A percentile compares a stretch with the other conserved stretches of the same genome.
Evolutionary conservation across 2,329 filamentous ascomycete genomes (phyloP).

Genomic region (Cladosporium sp.): DNA sequence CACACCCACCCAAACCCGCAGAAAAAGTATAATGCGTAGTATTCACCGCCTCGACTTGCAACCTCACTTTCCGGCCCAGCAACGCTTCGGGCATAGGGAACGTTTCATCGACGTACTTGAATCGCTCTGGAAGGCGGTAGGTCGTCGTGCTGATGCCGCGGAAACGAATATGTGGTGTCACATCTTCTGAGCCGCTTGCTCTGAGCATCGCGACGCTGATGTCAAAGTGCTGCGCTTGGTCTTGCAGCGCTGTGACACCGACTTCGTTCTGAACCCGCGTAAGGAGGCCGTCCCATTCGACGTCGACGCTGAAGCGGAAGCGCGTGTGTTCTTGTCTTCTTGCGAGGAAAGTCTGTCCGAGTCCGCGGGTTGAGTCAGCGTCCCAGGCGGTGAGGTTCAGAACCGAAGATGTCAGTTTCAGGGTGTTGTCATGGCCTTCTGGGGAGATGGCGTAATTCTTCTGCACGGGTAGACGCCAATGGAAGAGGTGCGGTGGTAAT

Average conservation of each 20-base stretch:
- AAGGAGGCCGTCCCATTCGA: conserved; percentile 46
- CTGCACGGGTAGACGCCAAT: conserved; percentile 53
- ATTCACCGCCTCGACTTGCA: conserved; percentile 48
- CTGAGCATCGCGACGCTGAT: conserved; percentile 36
- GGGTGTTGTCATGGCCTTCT: conserved; percentile 43
- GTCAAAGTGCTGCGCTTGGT: conserved; percentile 55
- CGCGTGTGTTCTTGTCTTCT: conserved; percentile 56
- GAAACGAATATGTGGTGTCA: conserved; percentile 46
- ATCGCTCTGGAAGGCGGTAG: conserved; percentile 20
- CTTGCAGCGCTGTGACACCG: conserved; percentile 21
- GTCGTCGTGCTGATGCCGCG: conserved; percentile 37
- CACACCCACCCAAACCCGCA: conserved; percentile 25
- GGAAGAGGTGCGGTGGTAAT: conserved; percentile 56
- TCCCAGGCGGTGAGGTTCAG: conserved; percentile 57
- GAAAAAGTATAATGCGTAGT: conserved; percentile 46
- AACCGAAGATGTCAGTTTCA: conserved; percentile 51
- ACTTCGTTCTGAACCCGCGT: conserved; percentile 46
- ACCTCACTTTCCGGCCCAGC: conserved; percentile 34
- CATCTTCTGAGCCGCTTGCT: conserved; percentile 16
- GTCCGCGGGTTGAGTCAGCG: conserved; percentile 49
- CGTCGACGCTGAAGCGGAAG: conserved; percentile 52
- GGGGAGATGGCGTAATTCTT: conserved; percentile 51
- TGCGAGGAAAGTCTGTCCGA: conserved; percentile 56
- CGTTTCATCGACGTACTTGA: conserved; percentile 19
- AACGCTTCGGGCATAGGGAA: conserved; percentile 44